phyloP scores from a whole-genome alignment of 148 eudicot genomes.

The Vaccinium corymbosum region DNA sequence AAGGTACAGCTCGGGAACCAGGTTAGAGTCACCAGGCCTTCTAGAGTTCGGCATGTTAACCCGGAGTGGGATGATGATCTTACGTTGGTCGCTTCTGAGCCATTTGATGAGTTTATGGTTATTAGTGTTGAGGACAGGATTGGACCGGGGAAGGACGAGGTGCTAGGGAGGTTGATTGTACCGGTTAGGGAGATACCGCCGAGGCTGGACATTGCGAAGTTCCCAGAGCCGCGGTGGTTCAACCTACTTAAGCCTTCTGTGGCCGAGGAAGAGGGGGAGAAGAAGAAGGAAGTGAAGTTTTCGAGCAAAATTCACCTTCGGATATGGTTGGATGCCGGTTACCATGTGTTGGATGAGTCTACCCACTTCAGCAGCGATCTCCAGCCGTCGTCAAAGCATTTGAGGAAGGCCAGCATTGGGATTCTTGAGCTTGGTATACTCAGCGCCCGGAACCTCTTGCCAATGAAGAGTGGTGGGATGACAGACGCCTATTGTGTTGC shows the following conservation, averaged over 20 bases:
- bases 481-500: conserved; percentile 96
- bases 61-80: conserved; percentile 91
- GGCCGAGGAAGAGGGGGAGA: conserved; percentile 51
- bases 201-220: conserved; percentile 50
- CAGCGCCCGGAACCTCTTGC: conserved; percentile 68
- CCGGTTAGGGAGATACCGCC: conserved; percentile 68
- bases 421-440: conserved; percentile 78
- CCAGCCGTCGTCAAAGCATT: conserved; percentile 73
- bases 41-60: conserved; percentile 37
- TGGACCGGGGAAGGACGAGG: conserved; percentile 68
- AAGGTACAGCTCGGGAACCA: conserved; percentile 63
- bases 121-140: conserved; percentile 59
- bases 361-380: conserved; percentile 93
- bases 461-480: conserved; percentile 73
- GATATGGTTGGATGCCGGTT: conserved; percentile 69
- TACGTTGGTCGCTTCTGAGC: conserved; percentile 87
- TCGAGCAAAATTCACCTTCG: conserved; percentile 73
- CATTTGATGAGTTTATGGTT: conserved; percentile 66
- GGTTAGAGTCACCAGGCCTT: conserved; percentile 42
- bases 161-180: conserved; percentile 52
- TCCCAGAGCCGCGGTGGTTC: conserved; percentile 70
- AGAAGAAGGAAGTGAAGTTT: conserved; percentile 64
- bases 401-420: conserved; percentile 73
- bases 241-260: conserved; percentile 49
- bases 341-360: conserved; percentile 91